phyloP scores from a whole-genome alignment of 177 flowering plant genomes.

The Tripterygium wilfordii region DNA sequence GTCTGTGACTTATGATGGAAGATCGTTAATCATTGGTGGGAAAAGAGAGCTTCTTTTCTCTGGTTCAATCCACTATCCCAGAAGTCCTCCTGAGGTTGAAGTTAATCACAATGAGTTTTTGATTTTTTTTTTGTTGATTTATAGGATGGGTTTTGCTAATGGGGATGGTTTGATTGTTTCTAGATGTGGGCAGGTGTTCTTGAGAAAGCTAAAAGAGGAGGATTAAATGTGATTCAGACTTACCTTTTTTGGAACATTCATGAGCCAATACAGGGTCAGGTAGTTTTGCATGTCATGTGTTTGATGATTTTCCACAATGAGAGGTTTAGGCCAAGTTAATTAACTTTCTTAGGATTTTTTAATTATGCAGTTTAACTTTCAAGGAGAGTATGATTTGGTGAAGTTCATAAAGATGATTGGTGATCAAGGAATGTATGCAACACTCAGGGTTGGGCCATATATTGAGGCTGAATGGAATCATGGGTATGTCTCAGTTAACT shows the following conservation, averaged over 20 bases:
- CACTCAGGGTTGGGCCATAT: constrained; percentile 80
- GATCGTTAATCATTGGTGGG: constrained; percentile 56
- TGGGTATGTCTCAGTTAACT: constrained; percentile 38
- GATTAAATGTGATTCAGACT: constrained; percentile 67
- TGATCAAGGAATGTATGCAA: constrained; percentile 48
- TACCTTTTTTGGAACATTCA: constrained; percentile 97
- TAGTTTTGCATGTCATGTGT: constrained; percentile 12
- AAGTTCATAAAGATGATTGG: constrained; percentile 57
- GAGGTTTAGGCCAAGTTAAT: background rate
- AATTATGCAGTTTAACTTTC: constrained; percentile 47
- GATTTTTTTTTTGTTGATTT: too few species aligned
- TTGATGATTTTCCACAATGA: background rate
- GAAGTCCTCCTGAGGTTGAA: constrained; percentile 62
- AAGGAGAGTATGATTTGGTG: constrained; percentile 59
- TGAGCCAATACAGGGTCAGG: constrained; percentile 82
- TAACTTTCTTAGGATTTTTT: background rate
- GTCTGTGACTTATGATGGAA: constrained; percentile 57
- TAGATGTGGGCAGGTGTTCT: constrained; percentile 57
- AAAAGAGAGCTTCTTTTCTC: constrained; percentile 57
- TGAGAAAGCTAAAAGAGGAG: constrained; percentile 43
- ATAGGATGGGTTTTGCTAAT: too few species aligned
- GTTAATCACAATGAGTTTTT: too few species aligned
- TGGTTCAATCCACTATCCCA: constrained; percentile 75
- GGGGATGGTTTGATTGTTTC: constrained; percentile 2
- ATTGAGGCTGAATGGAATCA: constrained; percentile 88